These are phyloP conservation scores for Sporothrix brunneoviolacea DNA, from an alignment of 2,329 filamentous ascomycete genomes.

Conservation along the genomic window DNA sequence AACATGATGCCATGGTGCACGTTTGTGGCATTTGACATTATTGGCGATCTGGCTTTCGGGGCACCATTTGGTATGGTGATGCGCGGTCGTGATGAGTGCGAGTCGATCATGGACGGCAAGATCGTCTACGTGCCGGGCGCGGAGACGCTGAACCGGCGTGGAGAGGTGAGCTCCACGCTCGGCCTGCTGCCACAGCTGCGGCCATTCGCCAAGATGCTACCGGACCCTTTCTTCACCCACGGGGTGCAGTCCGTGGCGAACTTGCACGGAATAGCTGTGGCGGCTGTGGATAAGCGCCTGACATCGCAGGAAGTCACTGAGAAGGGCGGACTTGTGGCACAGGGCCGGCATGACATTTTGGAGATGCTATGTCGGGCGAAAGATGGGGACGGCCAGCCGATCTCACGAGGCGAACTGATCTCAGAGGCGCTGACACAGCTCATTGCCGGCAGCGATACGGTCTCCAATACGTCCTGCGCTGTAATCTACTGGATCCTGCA, in stretches of 20 bases:
- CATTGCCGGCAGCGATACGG: slow-evolving; percentile 16
- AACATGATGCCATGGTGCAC: slow-evolving; percentile 25
- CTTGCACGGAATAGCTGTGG: slow-evolving; percentile 16
- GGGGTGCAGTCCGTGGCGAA: slow-evolving; percentile 14
- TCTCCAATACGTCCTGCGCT: slow-evolving; percentile 17
- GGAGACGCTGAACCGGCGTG: slow-evolving; percentile 16
- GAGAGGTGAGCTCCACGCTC: slow-evolving; percentile 17
- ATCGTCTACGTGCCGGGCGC: slow-evolving; percentile 14
- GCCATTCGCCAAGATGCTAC: slow-evolving; percentile 9
- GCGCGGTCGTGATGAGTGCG: slow-evolving; percentile 16
- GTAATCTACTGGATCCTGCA: slow-evolving; percentile 17
- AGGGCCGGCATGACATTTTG: slow-evolving; percentile 16
- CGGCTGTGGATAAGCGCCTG: slow-evolving; percentile 15
- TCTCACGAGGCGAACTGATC: slow-evolving; percentile 13
- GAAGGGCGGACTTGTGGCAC: slow-evolving; percentile 4
- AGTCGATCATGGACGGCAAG: slow-evolving; percentile 2
- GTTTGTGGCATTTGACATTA: slow-evolving; percentile 33
- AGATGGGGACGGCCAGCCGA: slow-evolving; percentile 7
- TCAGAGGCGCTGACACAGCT: slow-evolving; percentile 17
- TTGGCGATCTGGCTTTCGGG: slow-evolving; percentile 39
- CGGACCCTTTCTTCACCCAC: slow-evolving; percentile 14
- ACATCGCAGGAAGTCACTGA: slow-evolving; percentile 5
- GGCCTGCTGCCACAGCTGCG: slow-evolving; percentile 14
- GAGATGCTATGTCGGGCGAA: slow-evolving; percentile 15
- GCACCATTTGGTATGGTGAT: slow-evolving; percentile 30